phyloP scores from a whole-genome alignment of 768 basidiomycete genomes.

The Russula griseocarnosa region DNA sequence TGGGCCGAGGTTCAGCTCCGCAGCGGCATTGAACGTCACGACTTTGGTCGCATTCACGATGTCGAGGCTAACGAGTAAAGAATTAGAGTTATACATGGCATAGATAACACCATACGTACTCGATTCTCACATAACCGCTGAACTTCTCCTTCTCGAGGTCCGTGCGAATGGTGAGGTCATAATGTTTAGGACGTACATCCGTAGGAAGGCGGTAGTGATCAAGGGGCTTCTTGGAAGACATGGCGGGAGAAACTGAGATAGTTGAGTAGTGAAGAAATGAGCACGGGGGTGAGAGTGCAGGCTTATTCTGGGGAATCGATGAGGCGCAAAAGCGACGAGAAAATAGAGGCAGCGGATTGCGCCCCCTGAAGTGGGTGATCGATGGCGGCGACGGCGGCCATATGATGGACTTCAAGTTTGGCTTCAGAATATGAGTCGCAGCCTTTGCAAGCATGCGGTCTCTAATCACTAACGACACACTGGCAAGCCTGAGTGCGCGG shows the following conservation, averaged over 20 bases:
- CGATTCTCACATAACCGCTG: constrained; percentile 69
- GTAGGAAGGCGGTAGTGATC: constrained; percentile 56
- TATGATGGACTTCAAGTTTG: not conserved
- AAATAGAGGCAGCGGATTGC: constrained; percentile 6
- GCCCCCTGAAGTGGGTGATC: constrained; percentile 6
- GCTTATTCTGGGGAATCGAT: not conserved
- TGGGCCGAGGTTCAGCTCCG: constrained; percentile 53
- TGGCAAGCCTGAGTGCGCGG: not conserved
- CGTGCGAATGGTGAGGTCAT: constrained; percentile 74
- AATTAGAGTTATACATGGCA: not conserved
- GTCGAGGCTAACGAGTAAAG: constrained; percentile 47
- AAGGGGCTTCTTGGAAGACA: constrained; percentile 15
- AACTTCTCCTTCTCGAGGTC: constrained; percentile 77
- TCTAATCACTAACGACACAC: not conserved
- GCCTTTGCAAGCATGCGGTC: constrained; percentile 8
- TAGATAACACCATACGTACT: constrained; percentile 41
- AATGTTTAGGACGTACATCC: constrained; percentile 66
- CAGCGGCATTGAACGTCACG: constrained; percentile 59
- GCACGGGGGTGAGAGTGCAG: constrained; percentile 11
- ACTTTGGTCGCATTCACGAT: constrained; percentile 56
- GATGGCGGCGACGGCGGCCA: constrained; percentile 15
- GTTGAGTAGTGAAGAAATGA: constrained; percentile 13
- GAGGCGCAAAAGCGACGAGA: constrained; percentile 2
- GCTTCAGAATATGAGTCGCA: constrained; percentile 7
- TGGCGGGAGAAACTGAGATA: not conserved